phyloP scores from a whole-genome alignment of 129 eudicot genomes.

The Tagetes erecta region DNA sequence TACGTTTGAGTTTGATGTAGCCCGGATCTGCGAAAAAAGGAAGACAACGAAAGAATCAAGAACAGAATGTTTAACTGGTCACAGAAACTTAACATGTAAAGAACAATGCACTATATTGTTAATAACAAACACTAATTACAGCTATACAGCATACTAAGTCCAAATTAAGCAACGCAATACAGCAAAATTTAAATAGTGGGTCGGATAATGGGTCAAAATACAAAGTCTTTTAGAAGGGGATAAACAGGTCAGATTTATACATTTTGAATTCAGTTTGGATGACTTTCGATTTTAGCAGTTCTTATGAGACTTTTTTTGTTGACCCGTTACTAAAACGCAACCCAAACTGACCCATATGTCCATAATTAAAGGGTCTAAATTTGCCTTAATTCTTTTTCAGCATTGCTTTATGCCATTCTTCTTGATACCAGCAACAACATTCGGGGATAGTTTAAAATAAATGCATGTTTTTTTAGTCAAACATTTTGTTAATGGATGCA shows the following conservation, averaged over 20 bases:
- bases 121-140: neutral
- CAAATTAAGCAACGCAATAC: neutral
- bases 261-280: neutral
- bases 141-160: neutral
- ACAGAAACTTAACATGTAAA: neutral
- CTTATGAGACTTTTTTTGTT: neutral
- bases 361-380: neutral
- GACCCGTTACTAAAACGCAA: neutral
- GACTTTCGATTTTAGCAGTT: neutral
- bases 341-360: neutral
- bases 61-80: neutral
- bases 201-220: too few species aligned
- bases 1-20: slow-evolving; percentile 66
- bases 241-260: neutral
- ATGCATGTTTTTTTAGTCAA: too few species aligned
- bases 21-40: slow-evolving; percentile 46
- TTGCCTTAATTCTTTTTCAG: neutral
- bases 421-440: too few species aligned
- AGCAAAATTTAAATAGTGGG: neutral
- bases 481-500: too few species aligned
- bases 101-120: neutral
- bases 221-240: too few species aligned
- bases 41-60: slow-evolving; percentile 7
- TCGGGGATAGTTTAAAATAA: too few species aligned
- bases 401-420: too few species aligned